Percentiles rank a stretch among this genome's conserved stretches.
Conservation (phyloP, 257 asterid genomes). For the Misopates orontium region DNA sequence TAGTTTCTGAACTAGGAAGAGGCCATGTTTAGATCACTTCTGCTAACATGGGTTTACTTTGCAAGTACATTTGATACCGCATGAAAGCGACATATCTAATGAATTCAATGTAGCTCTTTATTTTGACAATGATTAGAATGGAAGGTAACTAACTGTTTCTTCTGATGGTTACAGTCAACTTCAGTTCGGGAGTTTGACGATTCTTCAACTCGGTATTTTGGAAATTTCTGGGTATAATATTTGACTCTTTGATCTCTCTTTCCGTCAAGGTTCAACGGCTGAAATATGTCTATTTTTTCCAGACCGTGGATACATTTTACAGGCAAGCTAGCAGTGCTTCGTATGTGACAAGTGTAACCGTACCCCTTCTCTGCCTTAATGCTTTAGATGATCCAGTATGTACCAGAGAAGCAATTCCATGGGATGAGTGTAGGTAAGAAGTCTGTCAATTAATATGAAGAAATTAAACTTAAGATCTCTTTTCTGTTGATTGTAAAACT, state of each 20-base stretch:
- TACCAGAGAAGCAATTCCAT: constrained; percentile 85
- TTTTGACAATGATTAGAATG: neutral
- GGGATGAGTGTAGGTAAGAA: constrained; percentile 73
- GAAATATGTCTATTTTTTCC: constrained; percentile 20
- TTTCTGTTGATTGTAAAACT: too few species aligned
- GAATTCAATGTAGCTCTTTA: too few species aligned
- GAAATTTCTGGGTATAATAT: constrained; percentile 66
- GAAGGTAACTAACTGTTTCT: constrained; percentile 4
- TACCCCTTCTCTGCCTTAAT: constrained; percentile 87
- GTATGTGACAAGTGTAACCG: constrained; percentile 62
- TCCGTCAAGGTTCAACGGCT: constrained; percentile 10
- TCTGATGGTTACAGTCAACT: constrained; percentile 47
- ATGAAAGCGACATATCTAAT: too few species aligned
- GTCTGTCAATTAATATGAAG: constrained; percentile 2
- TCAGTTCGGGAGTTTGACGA: constrained; percentile 79
- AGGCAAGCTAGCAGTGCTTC: constrained; percentile 68
- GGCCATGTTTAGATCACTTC: too few species aligned
- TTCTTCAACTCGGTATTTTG: constrained; percentile 72
- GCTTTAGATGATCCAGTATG: constrained; percentile 90
- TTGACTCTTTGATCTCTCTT: constrained; percentile 10
- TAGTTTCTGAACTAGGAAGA: too few species aligned
- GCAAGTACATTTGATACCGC: too few species aligned
- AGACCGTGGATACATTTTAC: constrained; percentile 93
- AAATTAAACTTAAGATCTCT: too few species aligned
- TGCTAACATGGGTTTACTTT: too few species aligned